Evolutionary conservation across 306 rosid genomes (phyloP), one percentile per base, ranked within the genome.

Genomic region (Canavalia gladiata): DNA sequence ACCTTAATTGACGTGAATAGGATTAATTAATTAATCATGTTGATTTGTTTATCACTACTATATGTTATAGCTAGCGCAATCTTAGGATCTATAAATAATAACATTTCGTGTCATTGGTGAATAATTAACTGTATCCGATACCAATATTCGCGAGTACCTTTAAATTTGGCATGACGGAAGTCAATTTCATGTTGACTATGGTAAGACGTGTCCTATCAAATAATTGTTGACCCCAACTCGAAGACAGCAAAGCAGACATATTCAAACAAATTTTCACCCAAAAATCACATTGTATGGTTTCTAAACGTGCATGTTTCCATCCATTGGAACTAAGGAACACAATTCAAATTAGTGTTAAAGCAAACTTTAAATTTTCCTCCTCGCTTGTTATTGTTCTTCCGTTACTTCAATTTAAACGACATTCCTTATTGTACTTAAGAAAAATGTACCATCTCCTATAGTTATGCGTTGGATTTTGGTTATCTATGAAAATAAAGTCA

Each of bases 161-260:
- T 81, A 72, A 77, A 67, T 75, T 82, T 57, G 67, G 78, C 58
- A 28, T 12, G 55, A 77, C 7, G 12, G 12, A 62, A 84, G 87
- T 77, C 85, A 78, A 76, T 83, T 80, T 87, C 67, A n/a, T 42
- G 64, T 47, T 74, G 80, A 49, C 82, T 74, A 60, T 41, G 77
- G 59, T 30, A 73, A 68, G 82, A 46, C 88, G 51, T 43, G 75
- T 59, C 55, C 39, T 65, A 82, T 49, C 64, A 59, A 50, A 69
- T 30, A 60, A 83, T 76, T 72, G 72, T 60, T 51, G 74, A 83
- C 67, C 60, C 75, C 41, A 56, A 72, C 64, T 57, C 76, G 10
- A 73, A 63, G 75, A 63, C 80, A 81, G 74, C 75, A 73, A 60
- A 72, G 71, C 31, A 80, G 67, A 72, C 74, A 72, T 18, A 18